Base-by-base conservation (phyloP, 23 red algal species). In the Rhodosorus marinus region DNA sequence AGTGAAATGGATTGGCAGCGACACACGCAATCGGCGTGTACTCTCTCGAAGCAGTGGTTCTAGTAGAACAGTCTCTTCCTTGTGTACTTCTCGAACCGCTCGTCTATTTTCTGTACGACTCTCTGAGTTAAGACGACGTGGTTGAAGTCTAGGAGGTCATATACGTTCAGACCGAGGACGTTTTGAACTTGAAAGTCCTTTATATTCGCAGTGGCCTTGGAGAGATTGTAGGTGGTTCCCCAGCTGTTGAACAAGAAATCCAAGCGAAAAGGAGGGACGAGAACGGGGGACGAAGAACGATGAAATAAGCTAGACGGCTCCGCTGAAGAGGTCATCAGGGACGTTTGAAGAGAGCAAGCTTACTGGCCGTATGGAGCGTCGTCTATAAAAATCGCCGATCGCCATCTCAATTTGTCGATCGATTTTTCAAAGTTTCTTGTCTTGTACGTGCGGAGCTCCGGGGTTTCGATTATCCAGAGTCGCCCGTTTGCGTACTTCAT, bases 91-190 rank as follows among this genome's bases (percentile, higher is more conserved):
- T 59, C 51, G 34, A 73, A 92, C 8, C 73, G 67, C 3, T 43
- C 64, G 6, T 26, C 34, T 48, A 92, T 38, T 24, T 51, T 21
- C 31, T 76, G 46, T 17, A 92, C 31, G 7, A 75, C 83, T 21
- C 31, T 41, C 20, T 43, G 59, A n/a, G 74, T 80, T 21, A 92
- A 45, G 6, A 92, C 74, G 24, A 92, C 35, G 27, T 67, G 75
- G 29, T 92, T 61, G 52, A 75, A 75, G 11, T 51, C 49, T 29
- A 92, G 54, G n/a, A 70, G 38, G 42, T 92, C 83, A 53, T 92
- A 74, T 17, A 92, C 83, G 33, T 92, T 92, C 20, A 92, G 52
- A 29, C 69, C 69, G 23, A 29, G 38, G 43, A 58, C 49, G 21
- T 64, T 61, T 68, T 81, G 57, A 20, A 70, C 73, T 31, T 72